Percentiles rank a stretch among this genome's conserved stretches.
These are phyloP conservation scores for Carex scoparia DNA, from an alignment of 176 grass and related monocot genomes.

Conservation along the genomic window DNA sequence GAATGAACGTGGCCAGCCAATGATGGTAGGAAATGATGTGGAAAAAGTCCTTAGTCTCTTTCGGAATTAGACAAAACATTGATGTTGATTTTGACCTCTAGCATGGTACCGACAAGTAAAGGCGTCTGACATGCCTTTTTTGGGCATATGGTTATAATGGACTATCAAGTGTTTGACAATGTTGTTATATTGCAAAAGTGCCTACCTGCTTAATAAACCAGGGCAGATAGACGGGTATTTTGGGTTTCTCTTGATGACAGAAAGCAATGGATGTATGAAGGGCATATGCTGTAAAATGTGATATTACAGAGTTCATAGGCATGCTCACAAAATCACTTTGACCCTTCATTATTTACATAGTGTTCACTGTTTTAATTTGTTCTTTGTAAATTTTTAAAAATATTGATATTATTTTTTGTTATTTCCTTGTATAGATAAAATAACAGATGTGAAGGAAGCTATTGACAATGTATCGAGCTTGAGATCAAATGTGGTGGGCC, in stretches of 20 bases:
- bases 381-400: not conserved
- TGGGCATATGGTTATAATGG: too few relatives aligned
- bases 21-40: too few relatives aligned
- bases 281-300: not conserved
- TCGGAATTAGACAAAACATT: too few relatives aligned
- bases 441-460: conserved; percentile 27
- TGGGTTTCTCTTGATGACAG: not conserved
- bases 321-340: not conserved
- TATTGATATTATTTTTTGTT: not conserved
- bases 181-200: too few relatives aligned
- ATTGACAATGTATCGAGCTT: conserved; percentile 30
- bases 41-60: too few relatives aligned
- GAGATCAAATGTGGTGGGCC: conserved; percentile 41
- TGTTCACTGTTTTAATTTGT: not conserved
- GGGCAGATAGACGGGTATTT: not conserved
- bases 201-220: too few relatives aligned
- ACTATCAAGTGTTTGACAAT: too few relatives aligned
- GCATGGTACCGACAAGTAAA: too few relatives aligned
- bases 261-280: not conserved
- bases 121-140: too few relatives aligned
- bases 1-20: too few relatives aligned
- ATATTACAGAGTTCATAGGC: conserved; percentile 2
- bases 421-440: conserved; percentile 30
- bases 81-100: too few relatives aligned
- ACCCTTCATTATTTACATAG: not conserved